These are phyloP conservation scores for Rhodomyrtus tomentosa DNA, from an alignment of 345 rosid species.

Conservation along the genomic window DNA sequence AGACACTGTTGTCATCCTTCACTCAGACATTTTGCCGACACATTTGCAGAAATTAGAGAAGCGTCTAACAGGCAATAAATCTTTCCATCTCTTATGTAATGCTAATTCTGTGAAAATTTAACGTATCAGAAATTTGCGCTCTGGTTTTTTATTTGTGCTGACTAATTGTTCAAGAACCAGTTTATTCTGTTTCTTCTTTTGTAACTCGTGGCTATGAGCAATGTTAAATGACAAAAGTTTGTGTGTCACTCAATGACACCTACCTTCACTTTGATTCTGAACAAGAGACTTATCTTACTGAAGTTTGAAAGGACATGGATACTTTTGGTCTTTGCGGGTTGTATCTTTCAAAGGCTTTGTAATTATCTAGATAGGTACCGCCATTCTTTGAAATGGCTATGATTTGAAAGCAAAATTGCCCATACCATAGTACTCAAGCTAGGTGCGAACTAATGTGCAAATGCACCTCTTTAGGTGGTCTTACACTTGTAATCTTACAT, in stretches of 20 bases:
- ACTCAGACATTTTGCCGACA: conserved; percentile 33
- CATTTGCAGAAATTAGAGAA: conserved; percentile 51
- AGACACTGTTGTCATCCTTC: conserved; percentile 47
- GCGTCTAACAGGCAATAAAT: conserved; percentile 36
- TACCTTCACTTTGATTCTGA: not conserved
- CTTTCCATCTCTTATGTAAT: not conserved
- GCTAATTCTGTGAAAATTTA: not conserved
- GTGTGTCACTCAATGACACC: not conserved
- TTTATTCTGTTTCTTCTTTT: not conserved
- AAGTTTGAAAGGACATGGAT: not conserved
- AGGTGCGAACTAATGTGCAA: not conserved
- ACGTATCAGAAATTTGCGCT: not conserved
- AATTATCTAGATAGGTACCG: not conserved
- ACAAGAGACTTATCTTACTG: not conserved
- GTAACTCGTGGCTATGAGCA: not conserved
- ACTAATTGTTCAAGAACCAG: not conserved
- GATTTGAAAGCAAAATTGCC: not conserved
- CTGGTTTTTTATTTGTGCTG: not conserved
- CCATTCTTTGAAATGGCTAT: not conserved
- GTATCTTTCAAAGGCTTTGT: not conserved
- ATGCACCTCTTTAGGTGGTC: not conserved
- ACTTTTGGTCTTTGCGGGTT: not conserved
- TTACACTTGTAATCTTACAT: not conserved
- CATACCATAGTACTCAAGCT: not conserved
- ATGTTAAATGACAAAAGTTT: not conserved